These are phyloP conservation scores for Leccinum subtestaceum DNA, from an alignment of 768 basidiomycete genomes.

Conservation along the genomic window DNA sequence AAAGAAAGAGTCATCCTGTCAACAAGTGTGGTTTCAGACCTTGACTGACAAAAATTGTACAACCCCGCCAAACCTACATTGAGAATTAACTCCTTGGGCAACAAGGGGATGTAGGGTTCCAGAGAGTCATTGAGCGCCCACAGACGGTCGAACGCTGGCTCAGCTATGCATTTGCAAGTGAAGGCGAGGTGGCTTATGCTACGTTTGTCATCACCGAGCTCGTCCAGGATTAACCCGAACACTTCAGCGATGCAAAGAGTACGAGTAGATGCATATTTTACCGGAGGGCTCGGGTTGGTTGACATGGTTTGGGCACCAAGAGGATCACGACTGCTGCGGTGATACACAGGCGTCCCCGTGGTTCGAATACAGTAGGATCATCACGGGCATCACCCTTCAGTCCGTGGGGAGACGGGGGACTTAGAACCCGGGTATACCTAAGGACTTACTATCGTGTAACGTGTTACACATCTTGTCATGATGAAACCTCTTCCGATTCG, in stretches of 20 bases:
- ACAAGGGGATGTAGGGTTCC: slow-evolving; percentile 23
- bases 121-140: slow-evolving; percentile 25
- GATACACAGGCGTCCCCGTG: neutral
- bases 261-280: neutral
- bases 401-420: neutral
- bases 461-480: no score
- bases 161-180: slow-evolving; percentile 21
- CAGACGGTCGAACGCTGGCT: slow-evolving; percentile 23
- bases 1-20: slow-evolving; percentile 20
- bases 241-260: slow-evolving; percentile 22
- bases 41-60: neutral
- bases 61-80: slow-evolving; percentile 13
- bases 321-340: neutral
- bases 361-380: neutral
- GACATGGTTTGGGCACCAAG: slow-evolving; percentile 8
- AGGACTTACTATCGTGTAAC: no score
- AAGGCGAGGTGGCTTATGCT: slow-evolving; percentile 18
- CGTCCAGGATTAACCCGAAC: slow-evolving; percentile 23
- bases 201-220: slow-evolving; percentile 16
- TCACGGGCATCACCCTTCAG: neutral
- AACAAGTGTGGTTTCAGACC: slow-evolving; percentile 6
- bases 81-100: slow-evolving; percentile 21
- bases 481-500: neutral
- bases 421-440: neutral
- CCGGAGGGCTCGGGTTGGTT: neutral